Evolutionary conservation across 2,329 filamentous ascomycete species (phyloP).

Genomic region (Apiospora hydei): DNA sequence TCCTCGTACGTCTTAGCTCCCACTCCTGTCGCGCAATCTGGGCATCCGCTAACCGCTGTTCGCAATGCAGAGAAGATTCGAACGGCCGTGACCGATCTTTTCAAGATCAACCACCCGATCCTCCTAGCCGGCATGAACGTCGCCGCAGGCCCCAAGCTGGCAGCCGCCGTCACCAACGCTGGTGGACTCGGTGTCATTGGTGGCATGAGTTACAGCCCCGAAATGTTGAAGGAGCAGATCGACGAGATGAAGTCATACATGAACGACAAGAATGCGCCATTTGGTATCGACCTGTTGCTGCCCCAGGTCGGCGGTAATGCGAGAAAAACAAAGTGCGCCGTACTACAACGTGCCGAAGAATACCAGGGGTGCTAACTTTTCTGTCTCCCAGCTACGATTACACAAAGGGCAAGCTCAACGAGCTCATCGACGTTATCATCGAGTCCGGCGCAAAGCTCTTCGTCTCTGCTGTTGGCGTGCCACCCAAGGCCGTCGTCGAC

Average conservation of each 20-base stretch:
- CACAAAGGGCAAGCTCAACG: constrained; percentile 96
- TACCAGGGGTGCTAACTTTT: constrained; percentile 29
- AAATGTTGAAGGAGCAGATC: constrained; percentile 96
- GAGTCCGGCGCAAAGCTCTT: constrained; percentile 90
- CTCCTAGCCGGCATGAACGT: constrained; percentile 99
- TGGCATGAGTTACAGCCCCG: constrained; percentile 93
- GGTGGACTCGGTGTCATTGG: constrained; percentile 97
- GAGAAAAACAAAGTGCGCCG: constrained; percentile 83
- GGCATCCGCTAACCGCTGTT: constrained; percentile 33
- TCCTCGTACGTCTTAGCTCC: constrained; percentile 23
- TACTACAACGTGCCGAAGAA: background rate
- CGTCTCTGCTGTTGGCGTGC: constrained; percentile 95
- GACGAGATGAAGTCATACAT: constrained; percentile 90
- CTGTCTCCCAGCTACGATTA: constrained; percentile 84
- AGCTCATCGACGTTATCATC: constrained; percentile 91
- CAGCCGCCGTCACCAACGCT: constrained; percentile 95
- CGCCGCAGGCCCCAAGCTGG: constrained; percentile 93
- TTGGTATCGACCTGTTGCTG: constrained; percentile 91
- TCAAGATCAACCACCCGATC: constrained; percentile 97
- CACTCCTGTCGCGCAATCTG: background rate
- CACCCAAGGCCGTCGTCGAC: constrained; percentile 87
- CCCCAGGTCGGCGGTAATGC: constrained; percentile 95
- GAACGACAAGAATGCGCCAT: constrained; percentile 89
- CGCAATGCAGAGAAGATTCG: constrained; percentile 77
- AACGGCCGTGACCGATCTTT: constrained; percentile 91